Conservation (phyloP, 257 asterid genomes). For the Linderniella brevidens region DNA sequence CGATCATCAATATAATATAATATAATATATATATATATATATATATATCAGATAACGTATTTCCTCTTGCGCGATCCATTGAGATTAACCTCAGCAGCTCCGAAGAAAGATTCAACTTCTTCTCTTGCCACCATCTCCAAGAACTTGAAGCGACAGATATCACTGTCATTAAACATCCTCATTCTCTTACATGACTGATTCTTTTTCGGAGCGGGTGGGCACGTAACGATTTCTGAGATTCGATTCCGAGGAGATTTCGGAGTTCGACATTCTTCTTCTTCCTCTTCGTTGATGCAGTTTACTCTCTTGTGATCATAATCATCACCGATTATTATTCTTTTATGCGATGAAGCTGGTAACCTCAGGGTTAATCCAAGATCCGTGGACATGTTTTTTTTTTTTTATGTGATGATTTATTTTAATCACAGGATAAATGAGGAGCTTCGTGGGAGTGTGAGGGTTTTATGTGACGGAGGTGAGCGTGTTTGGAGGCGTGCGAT, state of each 20-base stretch:
- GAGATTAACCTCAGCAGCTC: not conserved
- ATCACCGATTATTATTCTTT: not conserved
- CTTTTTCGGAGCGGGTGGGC: slow-evolving; percentile 7
- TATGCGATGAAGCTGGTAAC: too few species aligned
- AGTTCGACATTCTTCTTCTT: not conserved
- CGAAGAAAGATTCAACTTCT: slow-evolving; percentile 4
- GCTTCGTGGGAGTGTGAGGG: not conserved
- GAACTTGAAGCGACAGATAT: not conserved
- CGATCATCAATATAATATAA: not conserved
- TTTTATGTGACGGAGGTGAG: not conserved
- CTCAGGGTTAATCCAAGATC: slow-evolving; percentile 1
- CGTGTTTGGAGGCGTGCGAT: not conserved
- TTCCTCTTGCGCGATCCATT: slow-evolving; percentile 4
- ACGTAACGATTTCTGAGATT: not conserved
- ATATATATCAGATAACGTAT: not conserved
- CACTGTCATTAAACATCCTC: too few species aligned
- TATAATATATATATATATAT: too few species aligned
- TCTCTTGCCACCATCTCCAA: slow-evolving; percentile 2
- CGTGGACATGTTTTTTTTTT: not conserved
- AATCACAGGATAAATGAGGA: too few species aligned
- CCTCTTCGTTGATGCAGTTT: not conserved
- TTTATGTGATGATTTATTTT: too few species aligned
- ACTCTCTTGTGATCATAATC: not conserved
- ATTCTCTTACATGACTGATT: not conserved
- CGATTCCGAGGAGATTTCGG: slow-evolving; percentile 4